Evolutionary conservation across 2,329 filamentous ascomycete genomes (phyloP).

Genomic region (Ophiocordyceps sinensis): DNA sequence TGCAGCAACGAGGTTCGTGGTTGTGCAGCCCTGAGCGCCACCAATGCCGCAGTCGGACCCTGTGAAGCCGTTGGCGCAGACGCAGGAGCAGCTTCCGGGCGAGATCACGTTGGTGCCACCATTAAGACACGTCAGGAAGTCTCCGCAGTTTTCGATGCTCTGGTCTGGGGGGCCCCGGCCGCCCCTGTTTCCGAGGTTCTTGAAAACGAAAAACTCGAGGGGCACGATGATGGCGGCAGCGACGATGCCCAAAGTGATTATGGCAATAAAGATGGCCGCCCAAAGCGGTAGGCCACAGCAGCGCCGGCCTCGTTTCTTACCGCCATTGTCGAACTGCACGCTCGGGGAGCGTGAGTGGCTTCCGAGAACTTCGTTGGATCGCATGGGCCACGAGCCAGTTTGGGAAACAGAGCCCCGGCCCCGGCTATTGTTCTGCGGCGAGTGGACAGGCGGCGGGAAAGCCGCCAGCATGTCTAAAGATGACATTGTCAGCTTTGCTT

Average conservation of each 20-base stretch:
- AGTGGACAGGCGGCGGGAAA: slow-evolving; percentile 47
- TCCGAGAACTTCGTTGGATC: slow-evolving; percentile 10
- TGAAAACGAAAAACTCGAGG: slow-evolving; percentile 46
- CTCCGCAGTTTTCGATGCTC: slow-evolving; percentile 39
- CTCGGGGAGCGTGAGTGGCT: slow-evolving; percentile 4
- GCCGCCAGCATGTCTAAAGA: slow-evolving; percentile 49
- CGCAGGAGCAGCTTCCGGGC: slow-evolving; percentile 60
- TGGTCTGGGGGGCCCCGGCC: slow-evolving; percentile 22
- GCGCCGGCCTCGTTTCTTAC: slow-evolving; percentile 32
- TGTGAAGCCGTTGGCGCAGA: slow-evolving; percentile 81
- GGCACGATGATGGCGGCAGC: slow-evolving; percentile 75
- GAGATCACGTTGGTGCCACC: slow-evolving; percentile 64
- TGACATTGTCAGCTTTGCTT: neutral
- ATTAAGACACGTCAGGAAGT: slow-evolving; percentile 55
- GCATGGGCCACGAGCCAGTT: slow-evolving; percentile 34
- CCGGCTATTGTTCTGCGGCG: slow-evolving; percentile 22
- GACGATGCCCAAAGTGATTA: slow-evolving; percentile 57
- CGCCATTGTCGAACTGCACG: slow-evolving; percentile 8
- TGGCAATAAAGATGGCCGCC: slow-evolving; percentile 51
- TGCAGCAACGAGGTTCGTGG: slow-evolving; percentile 28
- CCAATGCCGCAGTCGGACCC: slow-evolving; percentile 35
- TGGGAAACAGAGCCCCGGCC: slow-evolving; percentile 32
- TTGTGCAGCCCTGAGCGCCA: slow-evolving; percentile 37
- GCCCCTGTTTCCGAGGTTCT: slow-evolving; percentile 24
- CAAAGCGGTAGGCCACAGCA: slow-evolving; percentile 79